Conservation (phyloP, 2,329 filamentous ascomycete genomes). For the Pestalotiopsis sp. region DNA sequence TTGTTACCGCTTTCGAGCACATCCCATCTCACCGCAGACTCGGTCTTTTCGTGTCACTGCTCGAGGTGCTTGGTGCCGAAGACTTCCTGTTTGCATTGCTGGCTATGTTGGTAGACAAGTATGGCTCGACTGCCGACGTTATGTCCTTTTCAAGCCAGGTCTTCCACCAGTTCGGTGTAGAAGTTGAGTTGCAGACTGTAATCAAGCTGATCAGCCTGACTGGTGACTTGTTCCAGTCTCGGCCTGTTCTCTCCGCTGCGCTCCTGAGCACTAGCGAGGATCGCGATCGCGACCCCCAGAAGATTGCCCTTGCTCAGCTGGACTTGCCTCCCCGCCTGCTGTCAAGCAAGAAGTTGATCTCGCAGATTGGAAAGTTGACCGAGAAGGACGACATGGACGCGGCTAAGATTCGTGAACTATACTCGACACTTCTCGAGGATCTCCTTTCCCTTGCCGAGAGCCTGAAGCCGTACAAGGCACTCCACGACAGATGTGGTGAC, state of each 20-base stretch:
- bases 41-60: slow-evolving; percentile 80
- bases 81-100: slow-evolving; percentile 89
- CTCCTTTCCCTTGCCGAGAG: slow-evolving; percentile 67
- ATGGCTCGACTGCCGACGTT: slow-evolving; percentile 75
- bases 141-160: slow-evolving; percentile 76
- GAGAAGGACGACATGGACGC: slow-evolving; percentile 67
- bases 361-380: slow-evolving; percentile 58
- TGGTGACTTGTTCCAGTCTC: slow-evolving; percentile 73
- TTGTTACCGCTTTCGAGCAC: slow-evolving; percentile 94
- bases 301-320: slow-evolving; percentile 57
- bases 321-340: slow-evolving; percentile 60
- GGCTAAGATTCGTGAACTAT: slow-evolving; percentile 68
- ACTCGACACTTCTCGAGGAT: slow-evolving; percentile 68
- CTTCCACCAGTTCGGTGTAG: slow-evolving; percentile 70
- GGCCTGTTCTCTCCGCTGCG: slow-evolving; percentile 71
- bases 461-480: slow-evolving; percentile 56
- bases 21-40: slow-evolving; percentile 85
- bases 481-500: slow-evolving; percentile 65
- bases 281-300: slow-evolving; percentile 48
- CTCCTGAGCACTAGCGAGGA: slow-evolving; percentile 65
- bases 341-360: slow-evolving; percentile 58
- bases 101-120: slow-evolving; percentile 88
- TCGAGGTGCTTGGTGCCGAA: slow-evolving; percentile 80
- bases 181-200: slow-evolving; percentile 77
- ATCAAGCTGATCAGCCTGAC: slow-evolving; percentile 77